Base-by-base conservation (phyloP, 352 stramenopile genomes). In the Phytophthora uliginosa region DNA sequence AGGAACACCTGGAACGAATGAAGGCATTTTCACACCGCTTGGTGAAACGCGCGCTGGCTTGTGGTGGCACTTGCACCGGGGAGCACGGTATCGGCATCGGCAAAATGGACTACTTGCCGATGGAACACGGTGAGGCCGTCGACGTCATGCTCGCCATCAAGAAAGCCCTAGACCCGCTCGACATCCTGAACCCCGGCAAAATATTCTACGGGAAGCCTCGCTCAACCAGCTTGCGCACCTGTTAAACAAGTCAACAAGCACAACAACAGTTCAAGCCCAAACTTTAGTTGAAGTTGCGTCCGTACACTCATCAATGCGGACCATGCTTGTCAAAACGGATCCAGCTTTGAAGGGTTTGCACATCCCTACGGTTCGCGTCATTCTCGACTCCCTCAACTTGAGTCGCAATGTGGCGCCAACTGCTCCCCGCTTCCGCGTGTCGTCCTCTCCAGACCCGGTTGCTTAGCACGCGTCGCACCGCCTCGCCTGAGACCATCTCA, bases 121-220 rank as follows among this genome's bases (percentile, higher is more conserved):
- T 88, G 59, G 96, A 99, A 82, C 95, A 98, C 70, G 94, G 96
- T 24, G 69, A 88, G 18, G 94, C 90, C 34, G 81, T 99, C 7
- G 67, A 93, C 59, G 84, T 98, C 55, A 99, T 99, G 97, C 74
- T 80, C 63, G 66, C 82, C 18, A 94, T 99, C 71, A 99, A 99
- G 79, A 79, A 86, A 18, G 86, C 95, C 8, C 70, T 99, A 15
- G 97, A 99, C 78, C 97, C 97, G n/a, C 79, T 90, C 36, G 93
- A 98, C 70, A 98, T 99, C 52, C 88, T 99, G 82, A 99, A 99
- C 84, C 97, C 98, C 0, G 97, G 97, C 51, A 99, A 99, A 85
- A 91, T 99, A 53, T 90, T 99, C 53, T 94, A 77, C 38, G 45
- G 55, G 12, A 64, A 38, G 18, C 18, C 5, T 40, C 33, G 33